phyloP scores from a whole-genome alignment of 768 basidiomycete species.

The Pisolithus orientalis region DNA sequence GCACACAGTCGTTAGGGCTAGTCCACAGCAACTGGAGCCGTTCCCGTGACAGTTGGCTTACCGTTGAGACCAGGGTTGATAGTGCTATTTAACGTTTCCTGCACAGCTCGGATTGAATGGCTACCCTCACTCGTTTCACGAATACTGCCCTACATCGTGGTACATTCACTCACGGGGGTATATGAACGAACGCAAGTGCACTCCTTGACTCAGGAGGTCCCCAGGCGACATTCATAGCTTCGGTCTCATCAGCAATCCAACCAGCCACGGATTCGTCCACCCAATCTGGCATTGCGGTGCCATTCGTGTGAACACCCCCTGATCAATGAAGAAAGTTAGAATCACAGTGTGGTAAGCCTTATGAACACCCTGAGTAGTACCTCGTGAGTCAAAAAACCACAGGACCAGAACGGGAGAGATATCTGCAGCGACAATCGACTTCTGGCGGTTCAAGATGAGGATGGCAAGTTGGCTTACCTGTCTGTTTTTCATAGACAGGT shows the following conservation, averaged over 20 bases:
- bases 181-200: conserved; percentile 68
- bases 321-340: conserved; percentile 4
- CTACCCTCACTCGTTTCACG: background rate
- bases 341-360: background rate
- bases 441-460: too few species aligned
- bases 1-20: background rate
- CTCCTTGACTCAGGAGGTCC: conserved; percentile 46
- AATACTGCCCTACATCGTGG: background rate
- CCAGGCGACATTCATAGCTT: conserved; percentile 52
- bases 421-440: conserved; percentile 18
- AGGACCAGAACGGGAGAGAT: conserved; percentile 48
- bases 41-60: conserved; percentile 6
- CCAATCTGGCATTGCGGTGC: conserved; percentile 54
- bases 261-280: conserved; percentile 55
- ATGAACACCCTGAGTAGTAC: conserved; percentile 22
- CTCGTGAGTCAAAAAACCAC: conserved; percentile 76
- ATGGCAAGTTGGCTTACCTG: conserved; percentile 21
- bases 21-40: background rate
- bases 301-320: conserved; percentile 47
- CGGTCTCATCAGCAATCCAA: conserved; percentile 54
- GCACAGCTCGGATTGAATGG: conserved; percentile 29
- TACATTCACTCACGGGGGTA: conserved; percentile 51
- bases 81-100: conserved; percentile 31
- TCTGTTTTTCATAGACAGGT: conserved; percentile 43
- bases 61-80: conserved; percentile 39